phyloP scores from a whole-genome alignment of 306 rosid species.

The Lathyrus tuberosus region DNA sequence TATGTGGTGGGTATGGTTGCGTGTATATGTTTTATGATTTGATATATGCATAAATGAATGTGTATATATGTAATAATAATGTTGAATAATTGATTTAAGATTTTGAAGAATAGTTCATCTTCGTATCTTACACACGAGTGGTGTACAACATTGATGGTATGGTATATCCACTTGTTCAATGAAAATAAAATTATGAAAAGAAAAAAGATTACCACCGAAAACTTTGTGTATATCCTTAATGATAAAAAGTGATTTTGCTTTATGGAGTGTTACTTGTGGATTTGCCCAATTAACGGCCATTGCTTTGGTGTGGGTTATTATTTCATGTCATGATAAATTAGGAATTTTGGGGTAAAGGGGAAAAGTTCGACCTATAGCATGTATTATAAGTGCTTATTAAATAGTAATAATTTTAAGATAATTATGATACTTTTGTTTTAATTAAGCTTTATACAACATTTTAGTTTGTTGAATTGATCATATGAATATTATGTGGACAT shows the following conservation, averaged over 20 bases:
- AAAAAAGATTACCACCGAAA: conserved; percentile 36
- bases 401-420: conserved; percentile 26
- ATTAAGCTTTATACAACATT: background rate
- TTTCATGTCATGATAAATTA: conserved; percentile 45
- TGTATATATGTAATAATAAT: background rate
- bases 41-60: conserved; percentile 30
- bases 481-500: no score
- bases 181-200: conserved; percentile 15
- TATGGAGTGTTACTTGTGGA: conserved; percentile 32
- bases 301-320: conserved; percentile 42
- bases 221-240: conserved; percentile 30
- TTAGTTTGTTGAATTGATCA: no score
- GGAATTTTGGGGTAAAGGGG: conserved; percentile 8
- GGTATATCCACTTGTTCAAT: conserved; percentile 15
- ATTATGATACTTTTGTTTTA: background rate
- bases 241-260: conserved; percentile 39
- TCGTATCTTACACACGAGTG: conserved; percentile 39
- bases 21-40: conserved; percentile 45
- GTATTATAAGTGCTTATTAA: conserved; percentile 5
- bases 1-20: conserved; percentile 48
- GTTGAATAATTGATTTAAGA: conserved; percentile 42
- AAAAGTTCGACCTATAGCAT: conserved; percentile 4
- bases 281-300: conserved; percentile 46
- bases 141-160: background rate
- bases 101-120: conserved; percentile 24